These are phyloP conservation scores for Penicillium sp. DNA, from an alignment of 2,329 filamentous ascomycete genomes.

Conservation along the genomic window DNA sequence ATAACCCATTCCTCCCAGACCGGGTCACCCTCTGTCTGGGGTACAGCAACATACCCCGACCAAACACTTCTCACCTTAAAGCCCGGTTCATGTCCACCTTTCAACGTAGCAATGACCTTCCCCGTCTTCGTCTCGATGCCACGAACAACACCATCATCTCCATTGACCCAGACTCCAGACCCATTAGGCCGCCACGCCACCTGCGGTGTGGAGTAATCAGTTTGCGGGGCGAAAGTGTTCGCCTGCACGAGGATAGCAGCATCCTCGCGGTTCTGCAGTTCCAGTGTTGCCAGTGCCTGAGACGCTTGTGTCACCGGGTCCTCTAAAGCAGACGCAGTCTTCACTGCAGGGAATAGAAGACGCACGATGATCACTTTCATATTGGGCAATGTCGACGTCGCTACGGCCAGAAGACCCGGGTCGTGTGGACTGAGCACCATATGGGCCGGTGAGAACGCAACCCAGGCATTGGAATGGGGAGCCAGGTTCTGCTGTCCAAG, in stretches of 20 bases:
- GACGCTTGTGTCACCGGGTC: slow-evolving; percentile 48
- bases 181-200: slow-evolving; percentile 63
- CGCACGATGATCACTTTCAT: slow-evolving; percentile 63
- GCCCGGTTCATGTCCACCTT: slow-evolving; percentile 55
- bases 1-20: slow-evolving; percentile 55
- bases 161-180: slow-evolving; percentile 63
- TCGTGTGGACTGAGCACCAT: slow-evolving; percentile 58
- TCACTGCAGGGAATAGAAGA: slow-evolving; percentile 51
- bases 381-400: slow-evolving; percentile 60
- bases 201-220: slow-evolving; percentile 62
- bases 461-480: slow-evolving; percentile 64
- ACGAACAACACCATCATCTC: slow-evolving; percentile 62
- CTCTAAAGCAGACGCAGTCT: slow-evolving; percentile 11
- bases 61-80: slow-evolving; percentile 61
- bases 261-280: slow-evolving; percentile 57
- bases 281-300: slow-evolving; percentile 53
- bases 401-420: slow-evolving; percentile 56
- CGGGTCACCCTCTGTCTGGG: slow-evolving; percentile 23
- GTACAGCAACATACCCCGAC: slow-evolving; percentile 48
- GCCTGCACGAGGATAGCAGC: slow-evolving; percentile 61
- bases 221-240: slow-evolving; percentile 63
- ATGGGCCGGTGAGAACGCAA: slow-evolving; percentile 61
- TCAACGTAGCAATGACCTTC: slow-evolving; percentile 54
- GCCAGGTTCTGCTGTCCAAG: slow-evolving; percentile 61
- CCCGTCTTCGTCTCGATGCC: slow-evolving; percentile 61